Percentiles rank a stretch among this genome's conserved stretches.
phyloP scores from a whole-genome alignment of 2,329 filamentous ascomycete species.

The Neofusicoccum kwambonambiense region DNA sequence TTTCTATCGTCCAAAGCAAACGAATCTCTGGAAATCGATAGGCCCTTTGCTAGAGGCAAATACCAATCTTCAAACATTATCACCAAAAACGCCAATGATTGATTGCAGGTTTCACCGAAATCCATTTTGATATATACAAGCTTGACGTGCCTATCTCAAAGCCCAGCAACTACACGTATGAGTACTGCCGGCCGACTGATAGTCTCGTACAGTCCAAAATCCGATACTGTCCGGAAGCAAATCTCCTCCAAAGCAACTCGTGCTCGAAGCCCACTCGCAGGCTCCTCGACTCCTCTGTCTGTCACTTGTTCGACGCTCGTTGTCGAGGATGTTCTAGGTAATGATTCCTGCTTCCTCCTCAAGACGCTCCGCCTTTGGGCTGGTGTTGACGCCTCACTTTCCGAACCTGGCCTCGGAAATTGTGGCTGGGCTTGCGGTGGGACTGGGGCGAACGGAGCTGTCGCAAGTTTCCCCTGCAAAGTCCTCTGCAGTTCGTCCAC shows the following conservation, averaged over 20 bases:
- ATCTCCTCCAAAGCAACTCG: conserved; percentile 33
- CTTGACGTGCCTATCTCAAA: background rate
- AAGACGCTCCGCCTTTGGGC: conserved; percentile 25
- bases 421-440: conserved; percentile 3
- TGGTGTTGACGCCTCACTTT: conserved; percentile 9
- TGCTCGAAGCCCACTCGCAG: conserved; percentile 19
- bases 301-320: conserved; percentile 27
- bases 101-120: background rate
- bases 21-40: background rate
- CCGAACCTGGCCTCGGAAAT: background rate
- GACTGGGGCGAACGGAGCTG: background rate
- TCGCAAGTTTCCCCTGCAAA: conserved; percentile 31
- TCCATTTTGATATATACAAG: background rate
- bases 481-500: conserved; percentile 40
- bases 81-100: background rate
- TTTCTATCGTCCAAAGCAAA: background rate
- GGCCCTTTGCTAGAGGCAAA: background rate
- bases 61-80: background rate
- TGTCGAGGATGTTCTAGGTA: conserved; percentile 9
- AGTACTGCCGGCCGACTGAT: conserved; percentile 20
- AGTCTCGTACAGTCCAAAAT: conserved; percentile 38
- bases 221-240: conserved; percentile 33
- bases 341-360: conserved; percentile 23
- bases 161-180: background rate
- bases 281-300: conserved; percentile 23